Evolutionary conservation across 1,139 yeast genomes (phyloP), one percentile per base, ranked within the genome.

Genomic region (Geotrichum europaeum): DNA sequence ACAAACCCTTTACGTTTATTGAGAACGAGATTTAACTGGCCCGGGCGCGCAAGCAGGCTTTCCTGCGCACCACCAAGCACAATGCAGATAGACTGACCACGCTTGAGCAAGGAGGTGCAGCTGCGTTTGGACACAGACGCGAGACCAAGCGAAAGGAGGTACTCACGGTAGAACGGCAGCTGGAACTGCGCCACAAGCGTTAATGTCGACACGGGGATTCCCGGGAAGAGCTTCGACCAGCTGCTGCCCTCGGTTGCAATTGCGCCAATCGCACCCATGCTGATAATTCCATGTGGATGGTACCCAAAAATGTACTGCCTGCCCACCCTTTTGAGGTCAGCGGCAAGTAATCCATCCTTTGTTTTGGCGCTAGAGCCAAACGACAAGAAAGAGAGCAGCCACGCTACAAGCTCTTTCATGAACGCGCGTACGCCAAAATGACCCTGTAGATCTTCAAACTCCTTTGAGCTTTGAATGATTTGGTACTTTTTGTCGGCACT

Each of bases 61-160:
- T 94, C 99, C 64, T 90, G 89, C 0, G 98, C 98, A 0, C 99
- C 99, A 5, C 99, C 99, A 49, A 94, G 85, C 1, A 94, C 97
- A 62, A 94, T 85, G 64, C 95, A 88, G 15, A 92, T 87, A 2
- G 96, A 89, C 50, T 88, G 86, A 59, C 73, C 69, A 64, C 83
- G 81, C 60, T 74, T 75, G 56, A 94, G 78, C 40, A 90, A 77
- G 51, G 85, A 80, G 64, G 82, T 76, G 58, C 95, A 87, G 66
- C 92, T 91, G 49, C 78, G 79, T 58, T 85, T 86, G 0, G 94
- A 84, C 1, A 96, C 98, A 30, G 96, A 85, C 3, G 96, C 88
- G 43, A 91, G 81, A 0, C 99, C 98, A 56, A 92, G 73, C 0
- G 90, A 80, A 72, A 90, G 74, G 25, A 94, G 75, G 70, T 94